Base-by-base conservation (phyloP, 2,329 filamentous ascomycete genomes). In the Alternaria sp. region DNA sequence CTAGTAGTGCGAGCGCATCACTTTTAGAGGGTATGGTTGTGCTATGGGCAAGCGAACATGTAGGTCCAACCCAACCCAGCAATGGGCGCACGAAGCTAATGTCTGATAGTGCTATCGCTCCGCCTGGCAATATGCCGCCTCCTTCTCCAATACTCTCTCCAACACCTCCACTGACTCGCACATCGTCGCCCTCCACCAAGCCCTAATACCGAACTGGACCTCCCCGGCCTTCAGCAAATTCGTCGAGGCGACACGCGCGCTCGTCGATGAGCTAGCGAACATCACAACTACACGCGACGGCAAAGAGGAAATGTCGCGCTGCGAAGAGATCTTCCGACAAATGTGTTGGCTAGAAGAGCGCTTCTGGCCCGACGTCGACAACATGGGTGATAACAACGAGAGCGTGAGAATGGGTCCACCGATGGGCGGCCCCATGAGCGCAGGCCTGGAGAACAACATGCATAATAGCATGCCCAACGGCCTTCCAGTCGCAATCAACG, bases 21-120 rank as follows among this genome's bases (percentile, higher is more conserved):
- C 74, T 92, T 72, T 80, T 93, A 3, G 90, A 93, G 74, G 90
- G 89, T 6, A 83, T 92, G 65, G 85, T 92, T 3, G 85, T 92
- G n/a, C 85, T 93, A 23, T 94, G 90, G 89, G 89, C 88, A n/a
- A 93, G 90, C 1, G 91, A 95, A 79, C 87, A 85, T 67, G 83
- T 83, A 79, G 49, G 81, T 74, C 17, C 12, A 9, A 26, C 3
- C 4, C 12, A 30, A 15, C 11, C 23, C 25, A 6, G 15, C 15
- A 7, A 11, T 13, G 4, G 15, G 15, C 17, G n/a, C 5, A 15
- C 15, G 23, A 40, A 32, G 26, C 65, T 70, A 52, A 77, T 52
- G 40, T 32, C 19, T 43, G 6, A 21, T 58, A 83, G 81, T 82
- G 79, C 72, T 85, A 84, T 64, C 81, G 81, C 56, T 77, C 76